These are phyloP conservation scores for Myxozyma monticola DNA, from an alignment of 805 yeast species.

Conservation along the genomic window DNA sequence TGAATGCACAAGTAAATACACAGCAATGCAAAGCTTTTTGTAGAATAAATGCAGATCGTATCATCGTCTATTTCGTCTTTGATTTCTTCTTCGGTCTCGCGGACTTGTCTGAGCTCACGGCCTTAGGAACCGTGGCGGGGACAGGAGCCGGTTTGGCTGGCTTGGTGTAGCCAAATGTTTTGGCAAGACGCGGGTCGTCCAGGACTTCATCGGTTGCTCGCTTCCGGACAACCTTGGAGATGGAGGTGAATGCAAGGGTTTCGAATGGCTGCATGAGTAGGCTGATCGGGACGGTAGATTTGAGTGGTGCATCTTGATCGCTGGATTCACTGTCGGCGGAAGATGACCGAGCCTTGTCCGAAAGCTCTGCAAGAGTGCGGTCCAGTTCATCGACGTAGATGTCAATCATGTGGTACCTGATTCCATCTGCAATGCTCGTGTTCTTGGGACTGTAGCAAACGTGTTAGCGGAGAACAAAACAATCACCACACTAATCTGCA, in stretches of 20 bases:
- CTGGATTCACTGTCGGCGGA: constrained; percentile 35
- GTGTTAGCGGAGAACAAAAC: not conserved
- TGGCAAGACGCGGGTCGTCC: constrained; percentile 58
- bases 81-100: constrained; percentile 7
- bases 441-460: constrained; percentile 10
- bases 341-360: constrained; percentile 33
- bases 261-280: constrained; percentile 62
- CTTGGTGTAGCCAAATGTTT: constrained; percentile 55
- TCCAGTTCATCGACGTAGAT: constrained; percentile 83
- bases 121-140: not conserved
- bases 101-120: not conserved
- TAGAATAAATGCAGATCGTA: no score
- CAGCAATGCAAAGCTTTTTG: no score
- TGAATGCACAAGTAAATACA: no score
- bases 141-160: not conserved
- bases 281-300: constrained; percentile 49
- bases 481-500: no score
- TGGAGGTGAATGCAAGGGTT: constrained; percentile 48
- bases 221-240: constrained; percentile 62
- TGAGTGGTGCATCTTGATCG: constrained; percentile 38
- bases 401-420: constrained; percentile 83
- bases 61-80: constrained; percentile 6
- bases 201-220: constrained; percentile 67
- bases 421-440: constrained; percentile 61
- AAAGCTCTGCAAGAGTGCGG: constrained; percentile 53